Conservation (phyloP, 768 basidiomycete genomes). For the Termitomyces sp. region DNA sequence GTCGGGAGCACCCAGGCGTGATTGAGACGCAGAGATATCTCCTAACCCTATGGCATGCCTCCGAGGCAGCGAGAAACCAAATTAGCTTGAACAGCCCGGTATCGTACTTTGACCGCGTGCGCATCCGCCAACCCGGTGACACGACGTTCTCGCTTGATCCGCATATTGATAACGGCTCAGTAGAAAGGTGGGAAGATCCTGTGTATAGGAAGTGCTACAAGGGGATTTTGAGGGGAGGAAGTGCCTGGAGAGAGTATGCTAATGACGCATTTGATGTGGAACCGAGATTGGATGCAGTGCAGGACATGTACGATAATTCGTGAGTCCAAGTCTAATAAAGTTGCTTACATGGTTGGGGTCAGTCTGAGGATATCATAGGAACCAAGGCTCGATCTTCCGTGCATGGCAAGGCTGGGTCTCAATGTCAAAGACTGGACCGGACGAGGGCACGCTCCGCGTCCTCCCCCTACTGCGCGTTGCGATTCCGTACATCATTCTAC, state of each 20-base stretch:
- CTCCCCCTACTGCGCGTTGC: conserved; percentile 50
- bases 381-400: no score
- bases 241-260: conserved; percentile 34
- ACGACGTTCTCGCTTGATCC: conserved; percentile 61
- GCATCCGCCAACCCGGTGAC: conserved; percentile 71
- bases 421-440: conserved; percentile 45
- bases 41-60: conserved; percentile 53
- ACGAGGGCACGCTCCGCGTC: conserved; percentile 61
- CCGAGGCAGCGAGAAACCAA: conserved; percentile 18
- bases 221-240: conserved; percentile 37
- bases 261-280: conserved; percentile 42
- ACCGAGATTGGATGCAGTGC: conserved; percentile 42
- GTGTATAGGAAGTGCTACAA: conserved; percentile 32
- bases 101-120: conserved; percentile 73
- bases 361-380: no score
- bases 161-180: conserved; percentile 47
- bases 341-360: no score
- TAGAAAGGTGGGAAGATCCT: conserved; percentile 53
- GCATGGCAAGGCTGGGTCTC: no score
- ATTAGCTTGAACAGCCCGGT: conserved; percentile 52
- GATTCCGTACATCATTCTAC: conserved; percentile 55
- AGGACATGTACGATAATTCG: conserved; percentile 60
- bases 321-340: conserved; percentile 23
- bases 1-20: conserved; percentile 58
- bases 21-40: conserved; percentile 53